Conservation (phyloP, 2,329 filamentous ascomycete species). For the Microcera coccophila region DNA sequence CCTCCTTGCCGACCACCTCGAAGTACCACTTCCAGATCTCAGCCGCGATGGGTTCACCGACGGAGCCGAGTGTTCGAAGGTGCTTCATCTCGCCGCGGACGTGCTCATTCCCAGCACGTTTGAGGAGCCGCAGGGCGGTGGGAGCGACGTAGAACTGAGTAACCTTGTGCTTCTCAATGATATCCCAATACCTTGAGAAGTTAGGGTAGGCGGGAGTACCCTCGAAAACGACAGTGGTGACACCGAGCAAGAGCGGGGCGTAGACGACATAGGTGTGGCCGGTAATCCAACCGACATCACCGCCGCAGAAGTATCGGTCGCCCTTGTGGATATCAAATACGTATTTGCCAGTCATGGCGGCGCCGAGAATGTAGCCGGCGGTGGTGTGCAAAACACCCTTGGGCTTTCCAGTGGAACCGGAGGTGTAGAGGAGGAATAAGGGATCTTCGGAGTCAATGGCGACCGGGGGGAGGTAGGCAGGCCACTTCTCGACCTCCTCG, state of each 20-base stretch:
- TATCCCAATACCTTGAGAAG: constrained; percentile 98
- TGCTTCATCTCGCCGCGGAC: constrained; percentile 87
- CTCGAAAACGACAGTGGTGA: constrained; percentile 94
- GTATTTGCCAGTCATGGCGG: constrained; percentile 92
- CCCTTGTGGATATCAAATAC: constrained; percentile 96
- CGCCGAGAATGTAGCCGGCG: constrained; percentile 88
- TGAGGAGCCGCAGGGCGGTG: constrained; percentile 86
- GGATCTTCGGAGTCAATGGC: constrained; percentile 90
- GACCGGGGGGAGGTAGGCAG: constrained; percentile 85
- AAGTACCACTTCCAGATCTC: constrained; percentile 99
- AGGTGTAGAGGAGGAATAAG: constrained; percentile 96
- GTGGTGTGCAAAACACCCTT: constrained; percentile 99
- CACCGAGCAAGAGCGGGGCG: constrained; percentile 85
- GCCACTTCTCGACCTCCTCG: constrained; percentile 96
- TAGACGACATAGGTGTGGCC: constrained; percentile 99
- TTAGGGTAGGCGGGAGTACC: constrained; percentile 95
- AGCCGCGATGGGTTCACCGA: constrained; percentile 94
- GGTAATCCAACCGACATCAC: constrained; percentile 98
- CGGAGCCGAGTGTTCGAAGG: constrained; percentile 85
- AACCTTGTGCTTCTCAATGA: constrained; percentile 90
- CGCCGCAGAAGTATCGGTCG: constrained; percentile 94
- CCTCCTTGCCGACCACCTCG: constrained; percentile 87
- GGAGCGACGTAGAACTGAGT: constrained; percentile 99
- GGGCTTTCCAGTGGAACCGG: constrained; percentile 94
- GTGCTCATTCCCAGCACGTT: constrained; percentile 91